Base-by-base conservation (phyloP, 2,329 filamentous ascomycete genomes). In the Lecanicillium sp. region DNA sequence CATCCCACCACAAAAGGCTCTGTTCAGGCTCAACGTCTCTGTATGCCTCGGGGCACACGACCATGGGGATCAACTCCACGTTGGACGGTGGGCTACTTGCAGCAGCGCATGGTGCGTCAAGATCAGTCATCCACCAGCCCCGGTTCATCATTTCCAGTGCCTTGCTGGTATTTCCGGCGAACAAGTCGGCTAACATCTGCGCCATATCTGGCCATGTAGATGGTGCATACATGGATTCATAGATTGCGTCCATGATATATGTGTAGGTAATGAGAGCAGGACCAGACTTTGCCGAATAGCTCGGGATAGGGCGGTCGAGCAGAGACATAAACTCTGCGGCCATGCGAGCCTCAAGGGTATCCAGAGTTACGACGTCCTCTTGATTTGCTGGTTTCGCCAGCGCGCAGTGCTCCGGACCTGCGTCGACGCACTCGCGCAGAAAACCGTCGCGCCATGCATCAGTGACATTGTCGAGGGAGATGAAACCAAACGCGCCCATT, bases 361-460 rank as follows among this genome's bases (percentile, higher is more conserved):
- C 39, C 2, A 73, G 54, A 0, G 65, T 65, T 14, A 72, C 63
- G 4, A 57, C 40, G 10, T 52, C 15, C 14, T 53, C n/a, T 0
- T 52, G 56, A 12, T 58, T 51, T 4, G 49, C 55, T 2, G 65
- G 57, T 48, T 60, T 65, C 8, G 72, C 70, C 1, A 77, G 59
- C 1, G 67, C 67, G 41, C 73, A 77, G 50, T 71, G 55, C 3
- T 69, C 56, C 1, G 70, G 69, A 0, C 74, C 73, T 6, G 73
- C 72, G 3, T 67, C 65, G 42, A 76, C 36, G 37, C 74, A 77
- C 52, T 75, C 72, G 19, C 71, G 72, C 2, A 77, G 58, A 43
- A 77, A 75, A 12, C 73, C 73, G 48, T 76, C 71, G 20, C 61
- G 63, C 69, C 70, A 76, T 2, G 70, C 70, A 51, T 76, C 58